Base-by-base conservation (phyloP, 1,284 basidiomycete species). In the Leccinum subspadiceum region DNA sequence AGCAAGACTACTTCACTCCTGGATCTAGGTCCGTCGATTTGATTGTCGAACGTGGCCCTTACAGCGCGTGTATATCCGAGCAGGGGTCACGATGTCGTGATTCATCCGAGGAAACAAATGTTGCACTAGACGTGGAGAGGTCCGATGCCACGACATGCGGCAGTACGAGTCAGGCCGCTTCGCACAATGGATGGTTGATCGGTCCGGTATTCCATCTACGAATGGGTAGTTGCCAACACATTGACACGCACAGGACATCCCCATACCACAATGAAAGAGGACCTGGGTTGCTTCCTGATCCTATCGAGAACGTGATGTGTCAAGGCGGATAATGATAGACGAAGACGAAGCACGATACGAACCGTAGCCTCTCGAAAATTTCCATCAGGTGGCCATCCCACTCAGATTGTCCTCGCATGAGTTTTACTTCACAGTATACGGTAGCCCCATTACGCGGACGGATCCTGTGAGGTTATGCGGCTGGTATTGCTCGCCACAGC, bases 401-500 rank as follows among this genome's bases (percentile, higher is more conserved):
- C 15, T 44, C 8, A 49, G 6, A 15, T 15, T 37, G 35, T 13
- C 35, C 13, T 7, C 13, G 0, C n/a, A 39, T n/a, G 2, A 8
- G 37, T n/a, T 39, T 39, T 8, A n/a, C 15, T 39, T 4, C 12
- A n/a, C 44, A n/a, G 69, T 33, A 64, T 54, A 22, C 58, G 54
- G 41, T 37, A 44, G 15, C 53, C 10, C 8, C 20, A 29, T n/a
- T 60, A 22, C 20, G n/a, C 59, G 46, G 59, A 58, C 10, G 41
- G 24, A 31, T 69, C 63, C 24, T 58, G 31, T 12, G 39, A 13
- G 10, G 33, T 44, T 13, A 69, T 39, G n/a, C 12, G 50, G 31
- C 31, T 61, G 22, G 62, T 52, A 52, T 68, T 58, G 49, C 68
- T 61, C 53, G 62, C 55, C 17, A 53, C 22, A 1, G 60, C 61